Evolutionary conservation across 169 alveolate genomes (phyloP).

Genomic region (Eimeria praecox): DNA sequence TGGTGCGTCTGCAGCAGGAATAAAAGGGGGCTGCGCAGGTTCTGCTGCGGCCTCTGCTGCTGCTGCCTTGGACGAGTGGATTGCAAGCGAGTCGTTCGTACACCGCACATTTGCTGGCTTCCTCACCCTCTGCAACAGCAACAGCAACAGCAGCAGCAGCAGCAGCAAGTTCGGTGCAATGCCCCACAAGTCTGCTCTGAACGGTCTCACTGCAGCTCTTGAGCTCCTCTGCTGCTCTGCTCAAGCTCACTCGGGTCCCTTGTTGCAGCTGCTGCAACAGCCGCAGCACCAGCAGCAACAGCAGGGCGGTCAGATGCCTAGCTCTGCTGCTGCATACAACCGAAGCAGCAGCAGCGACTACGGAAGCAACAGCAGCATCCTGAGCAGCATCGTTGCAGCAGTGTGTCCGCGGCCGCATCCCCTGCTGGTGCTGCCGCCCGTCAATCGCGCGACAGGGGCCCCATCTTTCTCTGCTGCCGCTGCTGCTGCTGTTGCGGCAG

Average conservation of each 20-base stretch:
- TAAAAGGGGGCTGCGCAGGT: background rate
- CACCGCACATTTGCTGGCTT: conserved; percentile 50
- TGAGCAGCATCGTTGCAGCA: conserved; percentile 46
- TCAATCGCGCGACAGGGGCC: background rate
- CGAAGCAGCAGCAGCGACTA: background rate
- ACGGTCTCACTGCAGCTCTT: conserved; percentile 50
- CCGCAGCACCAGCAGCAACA: conserved; percentile 11
- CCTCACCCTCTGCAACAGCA: background rate
- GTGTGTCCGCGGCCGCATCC: conserved; percentile 29
- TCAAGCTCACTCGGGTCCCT: background rate
- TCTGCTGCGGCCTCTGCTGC: conserved; percentile 65
- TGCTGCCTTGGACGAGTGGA: conserved; percentile 69
- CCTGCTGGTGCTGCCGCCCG: conserved; percentile 5
- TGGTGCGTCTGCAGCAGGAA: conserved; percentile 5
- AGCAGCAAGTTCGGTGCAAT: background rate
- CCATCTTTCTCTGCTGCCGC: conserved; percentile 6
- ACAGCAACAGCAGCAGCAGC: conserved; percentile 60
- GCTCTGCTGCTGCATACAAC: background rate
- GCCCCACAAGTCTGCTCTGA: background rate
- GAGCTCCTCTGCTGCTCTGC: conserved; percentile 63
- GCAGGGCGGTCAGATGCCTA: background rate
- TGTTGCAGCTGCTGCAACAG: conserved; percentile 51
- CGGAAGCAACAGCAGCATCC: conserved; percentile 25
- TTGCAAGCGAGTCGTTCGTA: conserved; percentile 51
- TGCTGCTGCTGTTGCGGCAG: conserved; percentile 72